Conservation (phyloP, 345 rosid genomes). For the Boechera retrofracta region DNA sequence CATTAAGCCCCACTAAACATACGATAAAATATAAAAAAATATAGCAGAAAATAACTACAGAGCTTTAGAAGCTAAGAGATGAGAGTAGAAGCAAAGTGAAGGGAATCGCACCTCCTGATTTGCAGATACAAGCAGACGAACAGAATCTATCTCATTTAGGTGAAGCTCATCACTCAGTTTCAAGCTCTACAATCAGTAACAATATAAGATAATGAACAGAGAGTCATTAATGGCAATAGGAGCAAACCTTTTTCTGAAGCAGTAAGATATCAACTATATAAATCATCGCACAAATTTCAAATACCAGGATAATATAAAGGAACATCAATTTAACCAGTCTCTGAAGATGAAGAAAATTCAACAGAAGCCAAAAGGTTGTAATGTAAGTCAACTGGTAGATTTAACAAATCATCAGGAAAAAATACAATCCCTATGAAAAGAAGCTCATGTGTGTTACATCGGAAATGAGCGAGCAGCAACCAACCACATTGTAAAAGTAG, state of each 20-base stretch:
- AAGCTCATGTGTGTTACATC: not conserved
- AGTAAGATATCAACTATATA: conserved; percentile 8
- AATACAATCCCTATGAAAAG: not conserved
- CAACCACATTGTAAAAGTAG: not conserved
- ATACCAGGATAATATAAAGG: no score
- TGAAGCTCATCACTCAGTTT: conserved; percentile 89
- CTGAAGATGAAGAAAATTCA: not conserved
- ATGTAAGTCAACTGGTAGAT: not conserved
- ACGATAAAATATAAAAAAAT: conserved; percentile 29
- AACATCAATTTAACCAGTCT: no score
- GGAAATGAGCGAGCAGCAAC: not conserved
- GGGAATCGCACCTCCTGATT: conserved; percentile 75
- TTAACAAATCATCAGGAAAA: not conserved
- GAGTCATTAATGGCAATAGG: not conserved
- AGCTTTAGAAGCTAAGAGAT: conserved; percentile 12
- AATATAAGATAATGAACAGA: conserved; percentile 5
- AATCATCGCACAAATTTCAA: conserved; percentile 4
- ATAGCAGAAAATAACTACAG: conserved; percentile 9
- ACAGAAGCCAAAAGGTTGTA: not conserved
- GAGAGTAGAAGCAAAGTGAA: conserved; percentile 38
- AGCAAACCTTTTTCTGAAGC: not conserved
- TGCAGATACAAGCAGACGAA: conserved; percentile 81
- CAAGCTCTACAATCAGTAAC: conserved; percentile 58
- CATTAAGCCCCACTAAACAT: conserved; percentile 75
- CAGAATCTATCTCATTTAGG: conserved; percentile 88